Percentiles rank a stretch among this genome's conserved stretches.
phyloP scores from a whole-genome alignment of 768 basidiomycete genomes.

The Mycena olivaceomarginata region DNA sequence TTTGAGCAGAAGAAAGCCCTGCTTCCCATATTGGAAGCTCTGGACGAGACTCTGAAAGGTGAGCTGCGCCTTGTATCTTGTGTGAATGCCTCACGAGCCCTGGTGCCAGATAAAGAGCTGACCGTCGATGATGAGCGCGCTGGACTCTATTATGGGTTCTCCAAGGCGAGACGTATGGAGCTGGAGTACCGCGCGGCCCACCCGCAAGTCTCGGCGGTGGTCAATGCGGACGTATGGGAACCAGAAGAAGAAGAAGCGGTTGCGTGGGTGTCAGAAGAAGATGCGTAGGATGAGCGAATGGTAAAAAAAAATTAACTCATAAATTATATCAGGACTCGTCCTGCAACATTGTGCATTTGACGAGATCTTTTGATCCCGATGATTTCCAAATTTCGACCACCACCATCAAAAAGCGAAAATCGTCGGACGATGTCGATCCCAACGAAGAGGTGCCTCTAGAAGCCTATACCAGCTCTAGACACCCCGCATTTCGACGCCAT shows the following conservation, averaged over 20 bases:
- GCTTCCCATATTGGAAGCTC: neutral
- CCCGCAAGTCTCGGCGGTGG: conserved; percentile 1
- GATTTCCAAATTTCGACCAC: no score
- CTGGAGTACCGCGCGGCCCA: neutral
- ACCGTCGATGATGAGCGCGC: neutral
- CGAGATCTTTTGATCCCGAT: no score
- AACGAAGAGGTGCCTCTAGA: no score
- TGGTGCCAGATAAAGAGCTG: neutral
- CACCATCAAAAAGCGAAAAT: no score
- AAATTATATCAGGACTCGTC: no score
- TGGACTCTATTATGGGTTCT: neutral
- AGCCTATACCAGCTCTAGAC: no score
- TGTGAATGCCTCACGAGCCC: neutral
- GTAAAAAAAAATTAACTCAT: neutral
- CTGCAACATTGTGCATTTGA: no score
- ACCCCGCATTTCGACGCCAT: no score
- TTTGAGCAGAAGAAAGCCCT: neutral
- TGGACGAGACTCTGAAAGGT: conserved; percentile 1
- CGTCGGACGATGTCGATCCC: no score
- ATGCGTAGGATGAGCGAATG: neutral
- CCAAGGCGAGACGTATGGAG: neutral
- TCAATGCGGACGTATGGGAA: conserved; percentile 2
- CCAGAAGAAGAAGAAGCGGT: neutral
- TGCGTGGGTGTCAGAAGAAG: neutral
- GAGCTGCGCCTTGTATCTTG: conserved; percentile 1